Evolutionary conservation across 2,329 filamentous ascomycete genomes (phyloP), one percentile per base, ranked within the genome.

Genomic region (Phaeosphaeriaceae sp.): DNA sequence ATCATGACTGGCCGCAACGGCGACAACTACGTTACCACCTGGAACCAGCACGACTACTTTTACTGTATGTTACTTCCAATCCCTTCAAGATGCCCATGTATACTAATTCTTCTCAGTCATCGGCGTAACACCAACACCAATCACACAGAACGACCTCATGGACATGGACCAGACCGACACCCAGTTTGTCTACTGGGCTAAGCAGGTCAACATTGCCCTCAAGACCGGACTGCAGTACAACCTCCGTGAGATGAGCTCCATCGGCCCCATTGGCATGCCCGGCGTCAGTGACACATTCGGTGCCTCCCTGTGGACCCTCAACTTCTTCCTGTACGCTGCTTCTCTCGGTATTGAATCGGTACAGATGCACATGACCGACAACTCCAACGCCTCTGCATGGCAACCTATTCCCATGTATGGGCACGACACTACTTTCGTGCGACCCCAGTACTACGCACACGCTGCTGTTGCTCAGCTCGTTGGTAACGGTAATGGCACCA

Each of bases 1-100:
- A 79, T 84, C 56, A 72, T 74, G 46, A 65, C 69, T 7, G 62
- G 68, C 13, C 70, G 72, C 21, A 77, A 80, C 40, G 76, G 75
- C 46, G 71, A 74, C 31, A 68, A 71, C 36, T 79, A 76, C 60
- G 68, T 82, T 57, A 67, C 78, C 17, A 74, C 72, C 25, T 84
- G 82, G 82, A 84, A 84, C 61, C 82, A 84, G 71, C 83, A 85
- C 68, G 80, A 84, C 67, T 85, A 84, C 71, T 83, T 81, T 66
- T 84, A 84, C 64, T 84, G 72, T 75, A 66, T 31, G 71, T 62
- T 40, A n/a, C n/a, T n/a, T n/a, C n/a, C n/a, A n/a, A n/a, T n/a
- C n/a, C n/a, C n/a, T n/a, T n/a, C n/a, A n/a, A n/a, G n/a, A n/a
- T n/a, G n/a, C n/a, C n/a, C n/a, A n/a, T n/a, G n/a, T n/a, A 50